Base-by-base conservation (phyloP, 169 alveolate genomes). In the Plasmodium fragile region DNA sequence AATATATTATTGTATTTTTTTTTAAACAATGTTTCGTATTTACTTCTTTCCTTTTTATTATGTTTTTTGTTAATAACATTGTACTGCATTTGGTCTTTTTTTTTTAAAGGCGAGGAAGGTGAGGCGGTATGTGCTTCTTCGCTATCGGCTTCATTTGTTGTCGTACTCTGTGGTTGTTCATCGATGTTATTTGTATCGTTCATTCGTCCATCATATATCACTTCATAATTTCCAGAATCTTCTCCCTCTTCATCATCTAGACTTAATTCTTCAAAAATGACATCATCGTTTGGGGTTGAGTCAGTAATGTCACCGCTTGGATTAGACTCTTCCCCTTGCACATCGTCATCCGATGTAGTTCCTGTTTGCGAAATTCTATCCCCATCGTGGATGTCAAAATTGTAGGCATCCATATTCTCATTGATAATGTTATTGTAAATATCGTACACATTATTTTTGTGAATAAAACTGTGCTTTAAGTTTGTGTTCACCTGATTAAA, bases 401-500 rank as follows among this genome's bases (percentile, higher is more conserved):
- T 89, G 69, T 89, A 89, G 11, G 65, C 30, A 78, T 89, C 94
- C 89, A 89, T 78, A 13, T 55, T n/a, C 16, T 70, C 80, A 79
- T 77, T 77, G n/a, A 78, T 78, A 41, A 78, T 49, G 55, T 89
- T 78, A 89, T 89, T 89, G 71, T 22, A 72, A 59, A 89, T 89
- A 65, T 89, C 90, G 34, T 89, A 89, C 5, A 89, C 94, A 89
- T 89, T 89, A 77, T 89, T 89, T 78, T 39, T 89, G 32, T 89
- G 94, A 89, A 89, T 89, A 49, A 89, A 89, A 55, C 94, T 55
- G 71, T 89, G 90, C 71, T 89, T 89, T 89, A 89, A 55, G 70
- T 89, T 89, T 53, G 82, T 59, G 53, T 89, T 78, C n/a, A 89
- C 77, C 41, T 59, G 7, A 32, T 89, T 89, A 89, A 89, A 89